These are phyloP conservation scores for Tolypocladium ovalisporum DNA, from an alignment of 2,329 filamentous ascomycete species.

Conservation along the genomic window DNA sequence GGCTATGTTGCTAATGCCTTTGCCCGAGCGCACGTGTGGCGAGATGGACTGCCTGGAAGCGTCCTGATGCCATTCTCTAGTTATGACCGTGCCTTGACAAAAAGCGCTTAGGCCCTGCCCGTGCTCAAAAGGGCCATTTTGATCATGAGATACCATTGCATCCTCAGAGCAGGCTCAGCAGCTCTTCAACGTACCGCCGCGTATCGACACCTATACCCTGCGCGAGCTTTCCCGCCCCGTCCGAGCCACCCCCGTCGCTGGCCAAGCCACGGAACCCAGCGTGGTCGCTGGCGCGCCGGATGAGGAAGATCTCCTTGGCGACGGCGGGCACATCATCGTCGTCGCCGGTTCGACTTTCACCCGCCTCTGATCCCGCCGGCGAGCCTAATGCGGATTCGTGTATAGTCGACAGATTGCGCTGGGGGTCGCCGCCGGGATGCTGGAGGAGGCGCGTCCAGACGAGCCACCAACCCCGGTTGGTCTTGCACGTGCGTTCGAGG, in stretches of 20 bases:
- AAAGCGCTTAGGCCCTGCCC: too few relatives aligned
- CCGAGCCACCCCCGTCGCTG: conserved; percentile 32
- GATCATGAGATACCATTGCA: background rate
- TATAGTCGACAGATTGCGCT: conserved; percentile 14
- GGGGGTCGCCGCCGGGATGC: conserved; percentile 11
- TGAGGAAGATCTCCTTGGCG: conserved; percentile 50
- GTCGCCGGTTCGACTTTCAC: background rate
- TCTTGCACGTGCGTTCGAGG: conserved; percentile 54
- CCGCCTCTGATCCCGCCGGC: conserved; percentile 7
- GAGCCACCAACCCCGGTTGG: conserved; percentile 58
- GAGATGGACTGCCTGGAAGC: background rate
- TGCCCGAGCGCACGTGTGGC: background rate
- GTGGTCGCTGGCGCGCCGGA: conserved; percentile 50
- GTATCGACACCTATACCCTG: conserved; percentile 72
- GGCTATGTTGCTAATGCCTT: background rate
- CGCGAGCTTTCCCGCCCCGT: conserved; percentile 48
- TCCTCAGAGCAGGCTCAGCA: conserved; percentile 45
- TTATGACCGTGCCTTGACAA: too few relatives aligned
- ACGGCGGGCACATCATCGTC: conserved; percentile 8
- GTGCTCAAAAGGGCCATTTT: too few relatives aligned
- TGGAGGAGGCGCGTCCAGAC: conserved; percentile 51
- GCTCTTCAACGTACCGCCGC: conserved; percentile 60
- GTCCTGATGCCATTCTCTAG: background rate
- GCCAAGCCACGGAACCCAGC: conserved; percentile 26
- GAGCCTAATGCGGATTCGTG: conserved; percentile 8